Percentiles rank a stretch among this genome's conserved stretches.
phyloP scores from a whole-genome alignment of 148 eudicot species.

The Polygonum maritimum region DNA sequence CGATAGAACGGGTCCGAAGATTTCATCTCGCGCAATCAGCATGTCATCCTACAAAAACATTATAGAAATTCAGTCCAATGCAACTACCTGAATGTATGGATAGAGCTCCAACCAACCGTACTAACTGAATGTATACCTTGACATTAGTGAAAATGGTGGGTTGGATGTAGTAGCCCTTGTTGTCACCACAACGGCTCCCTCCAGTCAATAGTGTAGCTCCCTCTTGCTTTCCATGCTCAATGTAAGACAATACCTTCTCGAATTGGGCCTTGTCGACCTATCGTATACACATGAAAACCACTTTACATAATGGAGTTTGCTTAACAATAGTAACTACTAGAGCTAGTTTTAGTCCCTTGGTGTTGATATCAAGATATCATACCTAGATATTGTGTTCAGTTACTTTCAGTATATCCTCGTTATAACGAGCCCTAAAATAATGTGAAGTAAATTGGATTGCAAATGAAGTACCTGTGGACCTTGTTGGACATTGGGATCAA shows the following conservation, averaged over 20 bases:
- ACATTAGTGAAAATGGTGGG: constrained; percentile 78
- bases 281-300: background rate
- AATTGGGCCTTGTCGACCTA: constrained; percentile 59
- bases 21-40: constrained; percentile 71
- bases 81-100: background rate
- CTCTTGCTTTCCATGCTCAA: constrained; percentile 58
- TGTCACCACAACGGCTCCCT: constrained; percentile 41
- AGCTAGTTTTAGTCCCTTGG: no score
- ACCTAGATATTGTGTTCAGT: no score
- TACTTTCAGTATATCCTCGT: no score
- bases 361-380: no score
- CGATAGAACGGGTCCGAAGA: constrained; percentile 81
- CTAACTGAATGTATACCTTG: constrained; percentile 23
- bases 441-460: background rate
- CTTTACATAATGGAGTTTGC: background rate
- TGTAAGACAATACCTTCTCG: constrained; percentile 54
- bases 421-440: no score
- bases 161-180: no score
- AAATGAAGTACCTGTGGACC: constrained; percentile 70
- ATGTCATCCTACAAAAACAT: constrained; percentile 47
- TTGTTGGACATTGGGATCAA: constrained; percentile 52
- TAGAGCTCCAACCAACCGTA: background rate
- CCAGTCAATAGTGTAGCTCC: constrained; percentile 72
- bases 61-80: background rate
- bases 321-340: background rate